A percentile compares a stretch with the other conserved stretches of the same genome.
These are phyloP conservation scores for Quercus glauca DNA, from an alignment of 306 rosid species.

Conservation along the genomic window DNA sequence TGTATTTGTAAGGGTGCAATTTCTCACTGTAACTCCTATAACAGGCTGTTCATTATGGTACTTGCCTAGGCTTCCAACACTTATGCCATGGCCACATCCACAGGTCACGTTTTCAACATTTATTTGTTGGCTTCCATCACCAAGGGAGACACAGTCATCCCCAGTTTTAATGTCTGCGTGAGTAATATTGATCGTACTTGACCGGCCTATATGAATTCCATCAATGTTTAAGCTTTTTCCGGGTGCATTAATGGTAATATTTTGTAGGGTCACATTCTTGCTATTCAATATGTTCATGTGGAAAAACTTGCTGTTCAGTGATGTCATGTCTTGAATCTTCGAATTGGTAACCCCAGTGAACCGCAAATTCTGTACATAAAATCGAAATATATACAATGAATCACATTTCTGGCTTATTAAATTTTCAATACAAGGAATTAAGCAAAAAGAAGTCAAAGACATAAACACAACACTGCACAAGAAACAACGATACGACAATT, in stretches of 20 bases:
- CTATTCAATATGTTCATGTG: slow-evolving; percentile 9
- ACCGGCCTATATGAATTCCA: slow-evolving; percentile 27
- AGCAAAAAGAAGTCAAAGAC: not conserved
- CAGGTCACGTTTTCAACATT: slow-evolving; percentile 7
- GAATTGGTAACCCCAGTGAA: not conserved
- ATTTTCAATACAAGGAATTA: not conserved
- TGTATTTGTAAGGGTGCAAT: slow-evolving; percentile 8
- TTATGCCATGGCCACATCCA: slow-evolving; percentile 25
- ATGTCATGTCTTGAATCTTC: not conserved
- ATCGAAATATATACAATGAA: not conserved
- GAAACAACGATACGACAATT: no score
- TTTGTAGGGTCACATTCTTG: slow-evolving; percentile 9
- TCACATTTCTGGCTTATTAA: not conserved
- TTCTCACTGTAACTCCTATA: not conserved
- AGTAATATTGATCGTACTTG: not conserved
- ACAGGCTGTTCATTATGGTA: slow-evolving; percentile 23
- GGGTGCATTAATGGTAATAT: slow-evolving; percentile 18
- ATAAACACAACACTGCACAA: no score
- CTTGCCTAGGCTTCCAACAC: slow-evolving; percentile 29
- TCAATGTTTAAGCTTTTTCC: slow-evolving; percentile 18
- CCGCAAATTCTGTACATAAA: not conserved
- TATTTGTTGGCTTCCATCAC: slow-evolving; percentile 24
- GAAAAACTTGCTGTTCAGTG: slow-evolving; percentile 18
- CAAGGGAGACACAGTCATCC: slow-evolving; percentile 29
- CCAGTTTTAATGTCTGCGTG: slow-evolving; percentile 10